These are phyloP conservation scores for Glarea lozoyensis DNA, from an alignment of 495 filamentous ascomycete genomes.

Conservation along the genomic window DNA sequence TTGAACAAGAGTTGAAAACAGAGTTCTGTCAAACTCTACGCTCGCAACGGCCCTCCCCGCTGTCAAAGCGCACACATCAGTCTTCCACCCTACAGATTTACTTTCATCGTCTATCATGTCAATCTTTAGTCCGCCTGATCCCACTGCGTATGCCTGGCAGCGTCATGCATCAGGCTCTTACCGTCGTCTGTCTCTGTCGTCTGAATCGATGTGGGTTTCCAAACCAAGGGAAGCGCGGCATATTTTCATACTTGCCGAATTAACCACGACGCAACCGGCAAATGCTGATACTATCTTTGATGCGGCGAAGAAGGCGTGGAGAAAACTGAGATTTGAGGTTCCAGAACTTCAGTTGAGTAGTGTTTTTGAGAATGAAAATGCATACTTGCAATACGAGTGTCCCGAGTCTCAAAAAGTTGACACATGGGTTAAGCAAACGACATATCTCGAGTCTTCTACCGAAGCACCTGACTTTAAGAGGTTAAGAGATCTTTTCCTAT, in stretches of 20 bases:
- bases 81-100: too few species aligned
- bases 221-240: background rate
- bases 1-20: too few species aligned
- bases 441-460: background rate
- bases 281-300: background rate
- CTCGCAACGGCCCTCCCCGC: too few species aligned
- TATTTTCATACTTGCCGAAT: constrained; percentile 1
- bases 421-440: background rate
- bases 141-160: too few species aligned
- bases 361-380: background rate
- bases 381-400: background rate
- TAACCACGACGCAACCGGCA: background rate
- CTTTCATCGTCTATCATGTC: too few species aligned
- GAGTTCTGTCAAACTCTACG: too few species aligned
- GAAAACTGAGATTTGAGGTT: constrained; percentile 3
- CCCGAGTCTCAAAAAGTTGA: background rate
- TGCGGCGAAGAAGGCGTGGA: constrained; percentile 4
- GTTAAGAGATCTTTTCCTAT: background rate
- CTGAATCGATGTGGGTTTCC: background rate
- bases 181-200: background rate
- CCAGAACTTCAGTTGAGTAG: constrained; percentile 1
- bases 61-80: too few species aligned
- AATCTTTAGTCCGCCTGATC: too few species aligned
- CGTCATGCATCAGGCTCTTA: too few species aligned
- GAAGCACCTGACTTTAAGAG: background rate